Evolutionary conservation across 768 basidiomycete species (phyloP).

Genomic region (Rhodotorula kratochvilovae): DNA sequence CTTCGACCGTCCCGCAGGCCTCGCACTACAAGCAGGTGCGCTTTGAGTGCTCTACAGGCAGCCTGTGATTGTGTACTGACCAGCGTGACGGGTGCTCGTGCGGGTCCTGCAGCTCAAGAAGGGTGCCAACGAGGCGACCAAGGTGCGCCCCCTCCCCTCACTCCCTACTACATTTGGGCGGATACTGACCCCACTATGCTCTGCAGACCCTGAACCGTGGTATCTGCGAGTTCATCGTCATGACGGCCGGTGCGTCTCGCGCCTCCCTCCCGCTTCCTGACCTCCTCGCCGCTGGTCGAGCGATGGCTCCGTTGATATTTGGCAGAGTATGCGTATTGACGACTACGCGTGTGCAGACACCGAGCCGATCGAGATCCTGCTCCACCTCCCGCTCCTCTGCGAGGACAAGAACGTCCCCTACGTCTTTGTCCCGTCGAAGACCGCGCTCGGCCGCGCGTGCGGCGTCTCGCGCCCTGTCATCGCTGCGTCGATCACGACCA

Average conservation of each 20-base stretch:
- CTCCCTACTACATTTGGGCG: too few relatives aligned
- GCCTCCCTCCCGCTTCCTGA: too few relatives aligned
- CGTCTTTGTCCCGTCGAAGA: conserved; percentile 90
- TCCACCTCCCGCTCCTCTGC: conserved; percentile 93
- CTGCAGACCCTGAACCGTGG: conserved; percentile 64
- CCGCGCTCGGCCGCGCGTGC: conserved; percentile 90
- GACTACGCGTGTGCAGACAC: conserved; percentile 60
- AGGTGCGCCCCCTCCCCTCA: conserved; percentile 60
- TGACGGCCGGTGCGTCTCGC: conserved; percentile 58
- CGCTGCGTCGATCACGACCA: conserved; percentile 91
- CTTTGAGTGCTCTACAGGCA: too few relatives aligned
- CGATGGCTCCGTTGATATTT: too few relatives aligned
- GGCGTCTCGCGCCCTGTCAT: conserved; percentile 94
- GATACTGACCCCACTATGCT: background rate
- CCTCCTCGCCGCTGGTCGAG: background rate
- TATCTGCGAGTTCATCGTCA: conserved; percentile 93
- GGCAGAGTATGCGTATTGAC: too few relatives aligned
- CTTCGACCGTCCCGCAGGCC: conserved; percentile 79
- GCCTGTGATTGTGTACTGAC: background rate
- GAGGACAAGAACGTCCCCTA: conserved; percentile 88
- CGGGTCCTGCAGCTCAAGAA: conserved; percentile 59
- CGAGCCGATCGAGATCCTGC: conserved; percentile 92
- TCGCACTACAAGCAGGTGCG: conserved; percentile 81
- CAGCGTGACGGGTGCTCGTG: too few relatives aligned
- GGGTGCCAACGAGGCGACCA: conserved; percentile 98